Evolutionary conservation across 345 rosid genomes (phyloP).

Genomic region (Syzygium aromaticum): DNA sequence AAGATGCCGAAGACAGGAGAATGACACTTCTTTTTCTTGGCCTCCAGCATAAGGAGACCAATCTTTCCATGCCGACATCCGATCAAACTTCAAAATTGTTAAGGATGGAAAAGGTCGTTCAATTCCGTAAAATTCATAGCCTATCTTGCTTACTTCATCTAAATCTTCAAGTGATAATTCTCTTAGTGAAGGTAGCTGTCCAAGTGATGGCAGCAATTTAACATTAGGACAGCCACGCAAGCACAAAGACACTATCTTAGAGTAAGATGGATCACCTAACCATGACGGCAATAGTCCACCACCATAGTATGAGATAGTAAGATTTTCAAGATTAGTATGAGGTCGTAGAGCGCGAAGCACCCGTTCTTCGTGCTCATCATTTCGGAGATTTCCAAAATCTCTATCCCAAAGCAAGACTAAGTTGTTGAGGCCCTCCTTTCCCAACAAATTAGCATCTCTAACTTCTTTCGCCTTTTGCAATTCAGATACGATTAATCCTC

Average conservation of each 20-base stretch:
- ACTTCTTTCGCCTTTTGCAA: too few species aligned
- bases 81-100: not conserved
- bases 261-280: not conserved
- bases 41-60: rapidly evolving
- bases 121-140: not conserved
- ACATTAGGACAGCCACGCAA: not conserved
- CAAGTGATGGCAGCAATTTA: rapidly evolving
- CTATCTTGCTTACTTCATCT: rapidly evolving
- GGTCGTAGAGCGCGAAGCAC: not conserved
- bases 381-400: too few species aligned
- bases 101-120: not conserved
- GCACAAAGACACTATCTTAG: not conserved
- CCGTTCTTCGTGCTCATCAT: rapidly evolving
- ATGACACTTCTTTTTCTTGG: rapidly evolving
- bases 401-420: too few species aligned
- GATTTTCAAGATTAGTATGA: not conserved
- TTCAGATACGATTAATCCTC: too few species aligned
- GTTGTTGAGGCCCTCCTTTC: too few species aligned
- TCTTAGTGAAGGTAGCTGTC: not conserved
- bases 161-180: not conserved
- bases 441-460: too few species aligned
- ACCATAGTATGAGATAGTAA: not conserved
- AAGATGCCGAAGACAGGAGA: not conserved
- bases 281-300: rapidly evolving
- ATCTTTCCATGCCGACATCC: rapidly evolving